These are phyloP conservation scores for Salix dunnii DNA, from an alignment of 345 rosid species.

Conservation along the genomic window DNA sequence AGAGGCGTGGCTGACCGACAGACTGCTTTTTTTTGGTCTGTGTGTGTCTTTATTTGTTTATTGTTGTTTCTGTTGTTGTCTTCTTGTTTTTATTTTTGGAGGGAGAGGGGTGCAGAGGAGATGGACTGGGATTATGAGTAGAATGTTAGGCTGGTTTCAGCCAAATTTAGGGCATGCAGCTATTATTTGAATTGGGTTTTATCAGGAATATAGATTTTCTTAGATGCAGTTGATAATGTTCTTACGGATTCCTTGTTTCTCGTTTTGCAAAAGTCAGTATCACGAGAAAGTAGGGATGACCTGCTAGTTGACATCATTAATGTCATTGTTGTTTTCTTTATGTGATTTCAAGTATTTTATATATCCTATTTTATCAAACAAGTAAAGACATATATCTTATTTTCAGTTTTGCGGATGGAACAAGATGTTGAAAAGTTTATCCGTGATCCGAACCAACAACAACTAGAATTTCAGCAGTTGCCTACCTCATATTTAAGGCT, in stretches of 20 bases:
- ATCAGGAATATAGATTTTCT: not conserved
- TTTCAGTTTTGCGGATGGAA: slow-evolving; percentile 71
- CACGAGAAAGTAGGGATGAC: not conserved
- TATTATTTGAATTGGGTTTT: not conserved
- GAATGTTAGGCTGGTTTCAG: not conserved
- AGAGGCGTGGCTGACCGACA: not conserved
- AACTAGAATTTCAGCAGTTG: slow-evolving; percentile 70
- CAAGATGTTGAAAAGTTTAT: slow-evolving; percentile 76
- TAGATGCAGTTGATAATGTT: not conserved
- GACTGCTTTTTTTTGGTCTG: not conserved
- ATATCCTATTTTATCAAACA: not conserved
- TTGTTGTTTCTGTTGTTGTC: too few relatives aligned
- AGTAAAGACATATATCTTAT: not conserved
- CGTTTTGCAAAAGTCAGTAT: not conserved
- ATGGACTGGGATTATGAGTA: not conserved
- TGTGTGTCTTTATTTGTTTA: too few relatives aligned
- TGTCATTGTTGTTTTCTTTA: not conserved
- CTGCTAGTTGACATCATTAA: not conserved
- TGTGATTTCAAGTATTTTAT: not conserved
- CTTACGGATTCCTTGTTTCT: not conserved
- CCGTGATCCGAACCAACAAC: slow-evolving; percentile 54
- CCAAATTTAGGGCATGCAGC: not conserved
- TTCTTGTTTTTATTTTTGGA: not conserved
- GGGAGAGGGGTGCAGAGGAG: not conserved
- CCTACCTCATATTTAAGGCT: slow-evolving; percentile 74